Conservation (phyloP, 2,329 filamentous ascomycete species). For the Colletotrichum limetticola region DNA sequence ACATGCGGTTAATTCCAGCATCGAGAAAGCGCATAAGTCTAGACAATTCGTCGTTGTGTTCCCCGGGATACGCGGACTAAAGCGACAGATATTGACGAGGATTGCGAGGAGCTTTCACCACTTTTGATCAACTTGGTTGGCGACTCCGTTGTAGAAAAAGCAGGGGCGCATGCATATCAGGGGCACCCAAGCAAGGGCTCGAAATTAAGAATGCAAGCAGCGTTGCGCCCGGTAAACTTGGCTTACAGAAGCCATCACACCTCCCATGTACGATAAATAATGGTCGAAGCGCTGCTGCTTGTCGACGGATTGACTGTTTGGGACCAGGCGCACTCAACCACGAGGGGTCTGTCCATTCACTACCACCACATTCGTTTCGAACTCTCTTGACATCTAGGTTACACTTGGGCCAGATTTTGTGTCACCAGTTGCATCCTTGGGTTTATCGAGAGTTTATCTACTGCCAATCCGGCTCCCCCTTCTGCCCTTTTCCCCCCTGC, state of each 20-base stretch:
- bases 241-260: background rate
- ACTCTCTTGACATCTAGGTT: background rate
- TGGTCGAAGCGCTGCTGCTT: constrained; percentile 3
- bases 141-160: background rate
- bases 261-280: constrained; percentile 16
- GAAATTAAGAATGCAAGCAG: constrained; percentile 13
- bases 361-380: background rate
- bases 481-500: background rate
- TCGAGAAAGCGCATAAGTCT: background rate
- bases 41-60: background rate
- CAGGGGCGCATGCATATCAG: background rate
- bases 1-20: background rate
- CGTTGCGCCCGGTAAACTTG: background rate
- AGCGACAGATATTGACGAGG: constrained; percentile 8
- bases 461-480: background rate
- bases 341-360: background rate
- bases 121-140: background rate
- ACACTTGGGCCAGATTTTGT: background rate
- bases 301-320: background rate
- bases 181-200: background rate
- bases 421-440: background rate
- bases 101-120: background rate
- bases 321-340: background rate
- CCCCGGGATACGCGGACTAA: background rate
- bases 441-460: background rate